These are phyloP conservation scores for Phytophthora rubi DNA, from an alignment of 352 stramenopile species.

Conservation along the genomic window DNA sequence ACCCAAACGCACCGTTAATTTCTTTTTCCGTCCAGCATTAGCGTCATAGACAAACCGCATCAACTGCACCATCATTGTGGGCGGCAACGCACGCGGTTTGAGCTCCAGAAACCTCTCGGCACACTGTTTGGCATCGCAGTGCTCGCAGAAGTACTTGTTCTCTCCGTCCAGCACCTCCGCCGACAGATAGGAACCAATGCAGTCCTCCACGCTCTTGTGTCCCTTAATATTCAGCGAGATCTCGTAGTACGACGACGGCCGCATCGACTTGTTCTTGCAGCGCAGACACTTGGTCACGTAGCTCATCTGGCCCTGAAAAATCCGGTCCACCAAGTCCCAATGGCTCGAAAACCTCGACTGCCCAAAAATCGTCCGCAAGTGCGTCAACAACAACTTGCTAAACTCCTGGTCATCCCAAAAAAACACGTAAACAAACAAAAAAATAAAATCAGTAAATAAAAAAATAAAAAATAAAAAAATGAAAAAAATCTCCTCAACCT, in stretches of 20 bases:
- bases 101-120: conserved; percentile 80
- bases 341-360: conserved; percentile 63
- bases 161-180: conserved; percentile 81
- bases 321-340: conserved; percentile 70
- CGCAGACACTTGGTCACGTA: conserved; percentile 86
- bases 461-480: conserved; percentile 8
- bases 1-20: conserved; percentile 65
- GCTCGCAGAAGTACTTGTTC: conserved; percentile 89
- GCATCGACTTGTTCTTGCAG: conserved; percentile 70
- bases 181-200: conserved; percentile 74
- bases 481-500: conserved; percentile 2
- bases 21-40: conserved; percentile 78
- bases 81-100: conserved; percentile 56
- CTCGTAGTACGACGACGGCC: conserved; percentile 81
- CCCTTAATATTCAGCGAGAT: conserved; percentile 90
- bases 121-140: conserved; percentile 78
- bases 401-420: conserved; percentile 69
- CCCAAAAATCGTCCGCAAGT: conserved; percentile 79
- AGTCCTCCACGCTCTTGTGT: conserved; percentile 74
- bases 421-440: not conserved
- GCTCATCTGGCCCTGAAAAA: conserved; percentile 85
- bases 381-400: conserved; percentile 82
- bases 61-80: conserved; percentile 81
- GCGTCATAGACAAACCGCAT: conserved; percentile 90
- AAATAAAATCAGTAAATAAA: conserved; percentile 4